Evolutionary conservation across 2,329 filamentous ascomycete genomes (phyloP).

Genomic region (Saccharata proteae): DNA sequence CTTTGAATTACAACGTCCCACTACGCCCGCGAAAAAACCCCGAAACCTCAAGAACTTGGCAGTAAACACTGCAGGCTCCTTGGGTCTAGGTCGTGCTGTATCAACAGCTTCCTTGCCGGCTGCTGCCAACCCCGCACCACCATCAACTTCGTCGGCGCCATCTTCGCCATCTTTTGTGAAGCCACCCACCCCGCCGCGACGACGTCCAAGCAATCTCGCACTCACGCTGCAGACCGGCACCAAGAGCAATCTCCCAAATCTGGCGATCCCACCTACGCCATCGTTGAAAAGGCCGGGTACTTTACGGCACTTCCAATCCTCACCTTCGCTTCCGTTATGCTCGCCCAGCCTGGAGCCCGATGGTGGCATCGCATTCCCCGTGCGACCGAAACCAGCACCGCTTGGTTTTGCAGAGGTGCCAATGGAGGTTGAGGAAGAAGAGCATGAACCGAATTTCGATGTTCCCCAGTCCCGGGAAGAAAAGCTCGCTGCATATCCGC

Average conservation of each 20-base stretch:
- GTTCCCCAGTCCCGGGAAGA: slow-evolving; percentile 48
- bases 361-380: slow-evolving; percentile 41
- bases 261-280: slow-evolving; percentile 46
- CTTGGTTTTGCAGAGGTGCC: slow-evolving; percentile 43
- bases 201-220: slow-evolving; percentile 67
- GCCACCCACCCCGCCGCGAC: slow-evolving; percentile 54
- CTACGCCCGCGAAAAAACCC: slow-evolving; percentile 51
- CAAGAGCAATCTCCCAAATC: slow-evolving; percentile 47
- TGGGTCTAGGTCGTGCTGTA: slow-evolving; percentile 33
- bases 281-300: slow-evolving; percentile 36
- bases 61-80: slow-evolving; percentile 51
- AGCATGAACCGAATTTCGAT: slow-evolving; percentile 40
- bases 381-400: slow-evolving; percentile 22
- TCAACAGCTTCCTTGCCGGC: slow-evolving; percentile 40
- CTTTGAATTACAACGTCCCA: slow-evolving; percentile 36
- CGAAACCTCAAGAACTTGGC: slow-evolving; percentile 77
- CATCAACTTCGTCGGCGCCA: slow-evolving; percentile 45
- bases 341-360: slow-evolving; percentile 38
- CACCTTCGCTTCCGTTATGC: slow-evolving; percentile 45
- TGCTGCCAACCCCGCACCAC: slow-evolving; percentile 30
- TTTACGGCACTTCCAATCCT: slow-evolving; percentile 50
- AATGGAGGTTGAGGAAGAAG: slow-evolving; percentile 56
- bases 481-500: slow-evolving; percentile 71
- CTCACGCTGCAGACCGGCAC: slow-evolving; percentile 56
- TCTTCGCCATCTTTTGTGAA: slow-evolving; percentile 70